Evolutionary conservation across 108 stramenopile species (phyloP).

Genomic region (Licmophora abbreviata): DNA sequence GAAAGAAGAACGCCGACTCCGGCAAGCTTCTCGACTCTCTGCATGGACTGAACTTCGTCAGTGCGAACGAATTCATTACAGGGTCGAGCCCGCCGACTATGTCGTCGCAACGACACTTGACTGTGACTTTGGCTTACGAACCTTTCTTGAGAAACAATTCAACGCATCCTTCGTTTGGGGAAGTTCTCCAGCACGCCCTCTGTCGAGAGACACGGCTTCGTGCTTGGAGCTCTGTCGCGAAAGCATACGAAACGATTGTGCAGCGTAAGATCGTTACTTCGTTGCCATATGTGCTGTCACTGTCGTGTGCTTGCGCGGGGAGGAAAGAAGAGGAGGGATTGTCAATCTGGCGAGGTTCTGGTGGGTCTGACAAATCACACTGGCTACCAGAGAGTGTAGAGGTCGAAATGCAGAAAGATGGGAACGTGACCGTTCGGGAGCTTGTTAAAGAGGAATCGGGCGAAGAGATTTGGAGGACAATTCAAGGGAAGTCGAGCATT

Average conservation of each 20-base stretch:
- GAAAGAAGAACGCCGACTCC: conserved; percentile 13
- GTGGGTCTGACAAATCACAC: conserved; percentile 13
- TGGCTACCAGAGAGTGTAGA: conserved; percentile 76
- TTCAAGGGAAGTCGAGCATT: conserved; percentile 23
- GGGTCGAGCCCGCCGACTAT: conserved; percentile 39
- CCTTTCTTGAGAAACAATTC: conserved; percentile 21
- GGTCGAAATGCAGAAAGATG: conserved; percentile 48
- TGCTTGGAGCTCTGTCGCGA: conserved; percentile 58
- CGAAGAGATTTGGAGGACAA: conserved; percentile 28
- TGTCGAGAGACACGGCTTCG: conserved; percentile 69
- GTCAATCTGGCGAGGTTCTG: conserved; percentile 47
- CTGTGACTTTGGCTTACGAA: conserved; percentile 66
- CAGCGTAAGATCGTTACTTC: conserved; percentile 70
- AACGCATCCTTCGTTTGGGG: conserved; percentile 31
- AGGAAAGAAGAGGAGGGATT: conserved; percentile 48
- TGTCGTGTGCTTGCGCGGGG: conserved; percentile 78
- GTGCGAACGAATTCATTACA: conserved; percentile 56
- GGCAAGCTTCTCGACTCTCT: conserved; percentile 54
- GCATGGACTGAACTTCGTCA: conserved; percentile 67
- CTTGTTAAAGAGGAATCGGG: conserved; percentile 23
- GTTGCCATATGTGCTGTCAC: conserved; percentile 53
- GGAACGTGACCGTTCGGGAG: conserved; percentile 52
- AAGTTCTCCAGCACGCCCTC: conserved; percentile 61
- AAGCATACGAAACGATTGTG: conserved; percentile 74
- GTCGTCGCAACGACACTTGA: conserved; percentile 47